Conservation (phyloP, 306 rosid species). For the Alnus rubra region DNA sequence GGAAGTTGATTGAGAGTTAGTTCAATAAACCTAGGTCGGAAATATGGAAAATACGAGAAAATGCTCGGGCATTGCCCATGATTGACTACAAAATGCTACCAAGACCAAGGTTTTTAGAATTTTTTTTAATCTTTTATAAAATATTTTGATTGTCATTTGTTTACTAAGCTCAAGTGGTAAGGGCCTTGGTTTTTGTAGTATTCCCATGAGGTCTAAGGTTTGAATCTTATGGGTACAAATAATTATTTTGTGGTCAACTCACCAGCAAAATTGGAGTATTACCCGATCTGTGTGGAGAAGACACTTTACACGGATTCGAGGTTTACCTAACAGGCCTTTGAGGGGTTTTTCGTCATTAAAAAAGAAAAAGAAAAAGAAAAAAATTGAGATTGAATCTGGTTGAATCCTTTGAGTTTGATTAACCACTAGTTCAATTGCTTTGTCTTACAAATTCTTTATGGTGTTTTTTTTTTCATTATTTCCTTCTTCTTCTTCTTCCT, state of each 20-base stretch:
- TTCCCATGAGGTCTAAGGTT: too few species aligned
- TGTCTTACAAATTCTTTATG: not conserved
- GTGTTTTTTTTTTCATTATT: not conserved
- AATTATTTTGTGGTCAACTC: too few species aligned
- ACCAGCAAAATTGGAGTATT: too few species aligned
- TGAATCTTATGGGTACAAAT: too few species aligned
- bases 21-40: not conserved
- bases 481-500: too few species aligned
- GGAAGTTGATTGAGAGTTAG: not conserved
- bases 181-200: too few species aligned
- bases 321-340: too few species aligned
- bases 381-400: not conserved
- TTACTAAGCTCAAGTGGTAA: not conserved
- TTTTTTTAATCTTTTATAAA: not conserved
- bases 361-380: too few species aligned
- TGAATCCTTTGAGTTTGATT: slow-evolving; percentile 1
- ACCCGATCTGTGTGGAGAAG: too few species aligned
- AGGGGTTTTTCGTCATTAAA: too few species aligned
- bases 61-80: slow-evolving; percentile 7
- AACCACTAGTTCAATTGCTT: not conserved
- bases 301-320: too few species aligned
- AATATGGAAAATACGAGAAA: not conserved
- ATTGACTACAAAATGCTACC: not conserved
- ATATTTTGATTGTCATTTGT: not conserved
- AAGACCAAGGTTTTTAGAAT: not conserved